Evolutionary conservation across 805 yeast species (phyloP).

Genomic region (Saccharomycopsis babjevae): DNA sequence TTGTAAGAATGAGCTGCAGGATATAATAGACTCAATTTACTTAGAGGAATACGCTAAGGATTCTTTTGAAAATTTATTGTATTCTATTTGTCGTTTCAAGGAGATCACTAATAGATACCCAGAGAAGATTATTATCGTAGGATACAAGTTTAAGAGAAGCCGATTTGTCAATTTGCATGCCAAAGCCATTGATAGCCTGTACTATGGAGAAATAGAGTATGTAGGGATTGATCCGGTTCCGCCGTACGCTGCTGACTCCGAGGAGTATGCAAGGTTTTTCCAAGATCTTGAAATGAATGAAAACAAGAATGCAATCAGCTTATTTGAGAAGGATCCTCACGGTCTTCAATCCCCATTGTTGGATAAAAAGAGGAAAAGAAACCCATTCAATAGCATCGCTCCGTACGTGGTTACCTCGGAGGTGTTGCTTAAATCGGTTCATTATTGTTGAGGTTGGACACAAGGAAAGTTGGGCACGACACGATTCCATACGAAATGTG

Average conservation of each 20-base stretch:
- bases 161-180: slow-evolving; percentile 52
- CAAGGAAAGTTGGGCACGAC: too few species aligned
- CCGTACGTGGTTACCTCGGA: slow-evolving; percentile 23
- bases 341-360: slow-evolving; percentile 38
- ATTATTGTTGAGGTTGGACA: not conserved
- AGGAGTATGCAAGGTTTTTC: slow-evolving; percentile 31
- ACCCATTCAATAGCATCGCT: slow-evolving; percentile 42
- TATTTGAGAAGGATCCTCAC: slow-evolving; percentile 46
- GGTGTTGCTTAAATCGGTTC: not conserved
- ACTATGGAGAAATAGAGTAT: slow-evolving; percentile 30
- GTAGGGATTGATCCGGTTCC: slow-evolving; percentile 52
- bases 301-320: slow-evolving; percentile 39
- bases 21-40: slow-evolving; percentile 25
- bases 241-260: slow-evolving; percentile 20
- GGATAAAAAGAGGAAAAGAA: slow-evolving; percentile 41
- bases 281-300: slow-evolving; percentile 40
- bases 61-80: slow-evolving; percentile 67
- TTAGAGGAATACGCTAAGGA: slow-evolving; percentile 71
- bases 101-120: slow-evolving; percentile 44
- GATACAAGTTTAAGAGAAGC: slow-evolving; percentile 62
- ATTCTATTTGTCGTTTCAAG: slow-evolving; percentile 44
- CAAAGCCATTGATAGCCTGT: slow-evolving; percentile 30
- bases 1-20: not conserved
- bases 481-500: too few species aligned
- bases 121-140: slow-evolving; percentile 42